Conservation (phyloP, 1,284 basidiomycete genomes). For the Phenoliferia sp. region DNA sequence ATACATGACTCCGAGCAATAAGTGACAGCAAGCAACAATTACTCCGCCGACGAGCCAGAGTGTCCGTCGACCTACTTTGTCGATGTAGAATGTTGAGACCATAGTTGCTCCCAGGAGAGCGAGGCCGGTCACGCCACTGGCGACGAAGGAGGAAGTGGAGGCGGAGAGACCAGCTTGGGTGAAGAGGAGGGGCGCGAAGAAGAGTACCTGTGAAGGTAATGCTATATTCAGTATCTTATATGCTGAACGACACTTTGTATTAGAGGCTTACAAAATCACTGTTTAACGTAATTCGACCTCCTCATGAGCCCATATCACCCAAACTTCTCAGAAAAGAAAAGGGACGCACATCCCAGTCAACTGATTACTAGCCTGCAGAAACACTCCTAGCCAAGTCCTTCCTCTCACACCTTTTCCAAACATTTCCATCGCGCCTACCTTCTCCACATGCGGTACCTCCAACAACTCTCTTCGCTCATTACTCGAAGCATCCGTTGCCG, state of each 20-base stretch:
- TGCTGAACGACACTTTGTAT: background rate
- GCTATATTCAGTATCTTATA: no score
- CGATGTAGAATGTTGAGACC: constrained; percentile 13
- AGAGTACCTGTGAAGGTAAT: constrained; percentile 1
- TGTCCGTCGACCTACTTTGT: constrained; percentile 40
- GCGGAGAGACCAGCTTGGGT: constrained; percentile 42
- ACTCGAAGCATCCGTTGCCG: constrained; percentile 36
- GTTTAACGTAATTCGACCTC: background rate
- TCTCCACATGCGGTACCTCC: constrained; percentile 7
- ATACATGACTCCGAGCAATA: constrained; percentile 49
- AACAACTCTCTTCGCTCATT: constrained; percentile 36
- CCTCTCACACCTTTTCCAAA: constrained; percentile 25
- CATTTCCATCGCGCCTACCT: constrained; percentile 17
- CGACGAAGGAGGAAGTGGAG: constrained; percentile 50
- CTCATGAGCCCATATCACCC: no score
- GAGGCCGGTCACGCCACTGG: constrained; percentile 53
- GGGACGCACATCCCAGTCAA: constrained; percentile 9
- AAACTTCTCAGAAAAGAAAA: no score
- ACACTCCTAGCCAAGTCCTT: constrained; percentile 49
- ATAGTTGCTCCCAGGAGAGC: constrained; percentile 43
- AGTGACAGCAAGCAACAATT: constrained; percentile 45
- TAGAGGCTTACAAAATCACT: constrained; percentile 6
- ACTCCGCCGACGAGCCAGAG: constrained; percentile 50
- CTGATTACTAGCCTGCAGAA: constrained; percentile 40
- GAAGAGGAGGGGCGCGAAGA: constrained; percentile 54